Conservation (phyloP, 192 early-diverging fungal genomes). For the Coemansia sp. region DNA sequence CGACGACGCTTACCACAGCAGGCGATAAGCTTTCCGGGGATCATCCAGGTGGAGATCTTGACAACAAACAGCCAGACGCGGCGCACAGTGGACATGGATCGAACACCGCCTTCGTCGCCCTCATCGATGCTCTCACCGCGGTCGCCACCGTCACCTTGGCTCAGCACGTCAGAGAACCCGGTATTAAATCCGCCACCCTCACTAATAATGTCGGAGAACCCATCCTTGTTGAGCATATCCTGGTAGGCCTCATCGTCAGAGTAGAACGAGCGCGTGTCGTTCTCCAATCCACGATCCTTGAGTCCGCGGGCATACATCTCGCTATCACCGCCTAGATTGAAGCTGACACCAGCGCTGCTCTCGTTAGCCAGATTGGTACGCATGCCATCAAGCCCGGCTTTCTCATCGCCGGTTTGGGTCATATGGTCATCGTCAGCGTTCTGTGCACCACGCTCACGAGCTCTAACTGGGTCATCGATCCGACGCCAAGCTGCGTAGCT, state of each 20-base stretch:
- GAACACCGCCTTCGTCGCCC: conserved; percentile 44
- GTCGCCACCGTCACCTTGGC: conserved; percentile 19
- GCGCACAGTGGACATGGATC: conserved; percentile 55
- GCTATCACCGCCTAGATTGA: conserved; percentile 20
- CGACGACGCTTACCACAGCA: conserved; percentile 72
- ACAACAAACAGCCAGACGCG: conserved; percentile 79
- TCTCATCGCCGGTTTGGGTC: conserved; percentile 26
- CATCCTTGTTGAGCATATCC: conserved; percentile 46
- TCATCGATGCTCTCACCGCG: conserved; percentile 15
- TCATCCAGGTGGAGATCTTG: conserved; percentile 58
- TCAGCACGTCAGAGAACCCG: conserved; percentile 43
- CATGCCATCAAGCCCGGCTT: conserved; percentile 17
- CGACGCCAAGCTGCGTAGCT: conserved; percentile 61
- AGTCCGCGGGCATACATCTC: conserved; percentile 26
- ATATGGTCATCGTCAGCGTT: conserved; percentile 11
- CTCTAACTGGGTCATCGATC: conserved; percentile 63
- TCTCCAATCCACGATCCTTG: conserved; percentile 22
- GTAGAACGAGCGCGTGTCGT: conserved; percentile 50
- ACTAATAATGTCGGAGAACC: conserved; percentile 43
- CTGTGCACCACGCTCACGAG: conserved; percentile 53
- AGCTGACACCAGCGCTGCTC: conserved; percentile 16
- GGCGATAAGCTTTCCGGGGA: conserved; percentile 62
- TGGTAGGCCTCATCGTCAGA: conserved; percentile 49
- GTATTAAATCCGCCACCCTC: conserved; percentile 33
- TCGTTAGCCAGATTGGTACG: conserved; percentile 3